Conservation (phyloP, 73 alveolate species). For the Paramecium bursaria region DNA sequence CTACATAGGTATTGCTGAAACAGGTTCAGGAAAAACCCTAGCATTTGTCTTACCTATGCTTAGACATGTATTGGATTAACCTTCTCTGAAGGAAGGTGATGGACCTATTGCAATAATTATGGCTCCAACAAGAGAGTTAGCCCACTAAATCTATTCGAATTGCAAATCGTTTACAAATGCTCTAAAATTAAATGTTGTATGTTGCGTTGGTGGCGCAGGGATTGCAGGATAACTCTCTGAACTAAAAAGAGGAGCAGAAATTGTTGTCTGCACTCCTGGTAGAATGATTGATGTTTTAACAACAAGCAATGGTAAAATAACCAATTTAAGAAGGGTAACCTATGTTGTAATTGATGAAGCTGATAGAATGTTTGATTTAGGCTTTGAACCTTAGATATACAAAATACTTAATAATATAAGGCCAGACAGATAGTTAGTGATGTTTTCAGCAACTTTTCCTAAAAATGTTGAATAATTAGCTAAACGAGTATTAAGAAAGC, state of each 20-base stretch:
- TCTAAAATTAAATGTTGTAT: slow-evolving; percentile 83
- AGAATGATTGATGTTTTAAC: slow-evolving; percentile 97
- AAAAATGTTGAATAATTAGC: slow-evolving; percentile 93
- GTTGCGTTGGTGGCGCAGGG: slow-evolving; percentile 98
- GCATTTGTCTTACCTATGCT: slow-evolving; percentile 98
- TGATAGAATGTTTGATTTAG: slow-evolving; percentile 99
- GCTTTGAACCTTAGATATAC: slow-evolving; percentile 97
- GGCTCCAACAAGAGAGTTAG: slow-evolving; percentile 99
- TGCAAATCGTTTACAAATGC: slow-evolving; percentile 86
- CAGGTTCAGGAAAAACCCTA: slow-evolving; percentile 99
- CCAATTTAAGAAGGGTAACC: slow-evolving; percentile 94
- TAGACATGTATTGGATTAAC: slow-evolving; percentile 91
- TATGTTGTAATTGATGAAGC: slow-evolving; percentile 99
- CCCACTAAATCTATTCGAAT: slow-evolving; percentile 93
- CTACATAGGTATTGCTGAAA: slow-evolving; percentile 98
- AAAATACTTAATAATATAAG: slow-evolving; percentile 89
- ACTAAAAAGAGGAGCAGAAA: slow-evolving; percentile 96
- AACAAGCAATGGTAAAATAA: slow-evolving; percentile 94
- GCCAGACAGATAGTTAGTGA: slow-evolving; percentile 92
- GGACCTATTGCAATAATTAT: slow-evolving; percentile 97
- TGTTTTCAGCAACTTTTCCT: slow-evolving; percentile 99
- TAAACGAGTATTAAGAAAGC: slow-evolving; percentile 75
- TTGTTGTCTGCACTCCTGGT: slow-evolving; percentile 99
- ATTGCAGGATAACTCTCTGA: slow-evolving; percentile 93
- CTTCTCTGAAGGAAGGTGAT: slow-evolving; percentile 93